Evolutionary conservation across 2,329 filamentous ascomycete genomes (phyloP), one percentile per base, ranked within the genome.

Genomic region (Penicillium concentricum): DNA sequence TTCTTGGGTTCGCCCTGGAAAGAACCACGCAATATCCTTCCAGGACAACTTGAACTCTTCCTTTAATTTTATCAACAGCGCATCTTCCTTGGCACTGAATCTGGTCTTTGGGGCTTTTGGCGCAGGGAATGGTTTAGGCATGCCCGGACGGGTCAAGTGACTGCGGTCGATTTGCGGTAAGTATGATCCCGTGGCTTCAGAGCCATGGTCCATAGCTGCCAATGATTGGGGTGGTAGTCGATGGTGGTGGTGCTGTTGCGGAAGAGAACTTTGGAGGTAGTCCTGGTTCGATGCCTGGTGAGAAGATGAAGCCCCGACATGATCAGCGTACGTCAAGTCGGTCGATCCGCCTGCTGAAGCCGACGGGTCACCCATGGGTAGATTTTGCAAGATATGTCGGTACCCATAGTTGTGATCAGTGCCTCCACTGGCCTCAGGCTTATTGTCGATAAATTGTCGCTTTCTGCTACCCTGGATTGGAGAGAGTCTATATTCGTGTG

Each of bases 11-110:
- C 92, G 83, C 1, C 92, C 92, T 0, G 92, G 92, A 67, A 97
- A 97, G 76, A 96, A 96, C 70, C 96, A 92, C 55, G 92, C 91
- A 69, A 97, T 97, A 79, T 97, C 92, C 77, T 96, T 96, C 92
- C 92, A 97, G 5, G 92, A 96, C 71, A 97, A 80, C 70, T 91
- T 92, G 75, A 94, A 95, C 69, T 94, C 92, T 76, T 97, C 92
- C 74, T 97, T 97, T 60, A 97, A 79, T 70, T 96, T 90, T 55
- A 96, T 87, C 52, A 97, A 81, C 46, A 96, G 79, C 64, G 90
- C 87, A 74, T 97, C 92, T 71, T 97, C 52, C n/a, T n/a, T 20
- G 5, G 20, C 22, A n/a, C 38, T 32, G 22, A 55, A 55, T 32
- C 39, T 51, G 2, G 52, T 55, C 46, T 51, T 55, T 12, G 45